Percentiles rank a stretch among this genome's conserved stretches.
These are phyloP conservation scores for Pyrenochaeta sp. DNA, from an alignment of 2,329 filamentous ascomycete genomes.

Conservation along the genomic window DNA sequence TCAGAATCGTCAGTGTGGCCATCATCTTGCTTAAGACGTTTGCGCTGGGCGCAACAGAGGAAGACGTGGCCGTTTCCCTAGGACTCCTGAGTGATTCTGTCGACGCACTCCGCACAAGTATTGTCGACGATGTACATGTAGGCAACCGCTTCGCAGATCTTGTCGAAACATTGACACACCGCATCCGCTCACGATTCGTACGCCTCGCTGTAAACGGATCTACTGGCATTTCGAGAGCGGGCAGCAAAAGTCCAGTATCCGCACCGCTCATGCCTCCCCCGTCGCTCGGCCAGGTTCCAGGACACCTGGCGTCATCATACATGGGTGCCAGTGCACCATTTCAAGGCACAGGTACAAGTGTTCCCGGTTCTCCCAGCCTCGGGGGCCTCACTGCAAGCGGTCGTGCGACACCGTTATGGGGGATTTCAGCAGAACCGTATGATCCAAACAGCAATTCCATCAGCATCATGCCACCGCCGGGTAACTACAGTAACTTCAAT, in stretches of 20 bases:
- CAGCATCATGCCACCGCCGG: slow-evolving; percentile 60
- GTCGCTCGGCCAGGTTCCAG: slow-evolving; percentile 19
- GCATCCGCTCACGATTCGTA: slow-evolving; percentile 75
- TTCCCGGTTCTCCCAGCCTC: slow-evolving; percentile 37
- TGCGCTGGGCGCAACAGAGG: slow-evolving; percentile 79
- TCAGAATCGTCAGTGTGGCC: slow-evolving; percentile 83
- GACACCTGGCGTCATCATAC: slow-evolving; percentile 24
- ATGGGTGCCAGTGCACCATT: slow-evolving; percentile 20
- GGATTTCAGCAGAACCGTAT: slow-evolving; percentile 56
- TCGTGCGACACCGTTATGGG: slow-evolving; percentile 51
- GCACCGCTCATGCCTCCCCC: slow-evolving; percentile 48
- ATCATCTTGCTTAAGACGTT: slow-evolving; percentile 89
- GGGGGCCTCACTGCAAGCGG: slow-evolving; percentile 36
- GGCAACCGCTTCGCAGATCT: slow-evolving; percentile 86
- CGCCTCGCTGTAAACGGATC: slow-evolving; percentile 62
- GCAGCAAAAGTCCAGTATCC: slow-evolving; percentile 35
- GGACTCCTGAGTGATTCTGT: slow-evolving; percentile 78
- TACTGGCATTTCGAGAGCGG: slow-evolving; percentile 49
- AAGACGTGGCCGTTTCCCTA: slow-evolving; percentile 79
- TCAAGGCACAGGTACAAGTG: slow-evolving; percentile 27
- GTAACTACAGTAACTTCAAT: slow-evolving; percentile 25
- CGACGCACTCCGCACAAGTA: slow-evolving; percentile 76
- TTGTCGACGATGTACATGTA: slow-evolving; percentile 85
- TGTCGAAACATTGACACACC: slow-evolving; percentile 78
- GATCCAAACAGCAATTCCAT: slow-evolving; percentile 54